These are phyloP conservation scores for Fusarium ambrosium DNA, from an alignment of 2,329 filamentous ascomycete genomes.

Conservation along the genomic window DNA sequence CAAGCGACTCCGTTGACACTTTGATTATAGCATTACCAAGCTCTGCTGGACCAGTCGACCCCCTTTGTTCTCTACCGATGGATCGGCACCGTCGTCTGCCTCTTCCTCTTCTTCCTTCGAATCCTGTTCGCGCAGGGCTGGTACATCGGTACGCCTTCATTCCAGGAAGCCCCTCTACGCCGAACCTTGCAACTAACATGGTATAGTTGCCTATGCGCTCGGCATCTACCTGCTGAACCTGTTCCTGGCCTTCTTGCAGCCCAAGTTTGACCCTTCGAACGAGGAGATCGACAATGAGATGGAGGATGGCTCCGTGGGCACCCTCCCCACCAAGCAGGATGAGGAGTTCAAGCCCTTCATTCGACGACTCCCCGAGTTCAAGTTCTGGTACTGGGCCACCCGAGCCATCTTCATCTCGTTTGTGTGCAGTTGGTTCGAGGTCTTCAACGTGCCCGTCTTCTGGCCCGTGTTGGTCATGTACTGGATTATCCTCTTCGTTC, in stretches of 20 bases:
- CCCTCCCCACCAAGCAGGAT: conserved; percentile 92
- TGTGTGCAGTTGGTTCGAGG: conserved; percentile 89
- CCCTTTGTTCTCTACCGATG: conserved; percentile 92
- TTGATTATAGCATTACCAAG: conserved; percentile 83
- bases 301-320: conserved; percentile 88
- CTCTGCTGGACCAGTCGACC: conserved; percentile 92
- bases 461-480: conserved; percentile 99
- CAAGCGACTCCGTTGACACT: conserved; percentile 24
- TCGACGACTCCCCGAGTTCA: conserved; percentile 95
- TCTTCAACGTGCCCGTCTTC: conserved; percentile 98
- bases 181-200: conserved; percentile 19
- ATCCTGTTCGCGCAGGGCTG: conserved; percentile 95
- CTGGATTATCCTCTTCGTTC: conserved; percentile 95
- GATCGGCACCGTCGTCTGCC: conserved; percentile 81
- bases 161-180: neutral
- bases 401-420: conserved; percentile 87
- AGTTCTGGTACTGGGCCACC: conserved; percentile 98
- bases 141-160: conserved; percentile 84
- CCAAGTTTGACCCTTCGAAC: conserved; percentile 98
- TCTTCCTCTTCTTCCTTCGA: conserved; percentile 87
- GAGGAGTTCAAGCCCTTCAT: conserved; percentile 99
- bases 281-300: conserved; percentile 93
- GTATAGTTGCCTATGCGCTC: conserved; percentile 90
- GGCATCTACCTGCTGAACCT: conserved; percentile 99
- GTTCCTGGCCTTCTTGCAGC: conserved; percentile 97